Conservation (phyloP, 31 red algal species). For the Porphyra umbilicalis region DNA sequence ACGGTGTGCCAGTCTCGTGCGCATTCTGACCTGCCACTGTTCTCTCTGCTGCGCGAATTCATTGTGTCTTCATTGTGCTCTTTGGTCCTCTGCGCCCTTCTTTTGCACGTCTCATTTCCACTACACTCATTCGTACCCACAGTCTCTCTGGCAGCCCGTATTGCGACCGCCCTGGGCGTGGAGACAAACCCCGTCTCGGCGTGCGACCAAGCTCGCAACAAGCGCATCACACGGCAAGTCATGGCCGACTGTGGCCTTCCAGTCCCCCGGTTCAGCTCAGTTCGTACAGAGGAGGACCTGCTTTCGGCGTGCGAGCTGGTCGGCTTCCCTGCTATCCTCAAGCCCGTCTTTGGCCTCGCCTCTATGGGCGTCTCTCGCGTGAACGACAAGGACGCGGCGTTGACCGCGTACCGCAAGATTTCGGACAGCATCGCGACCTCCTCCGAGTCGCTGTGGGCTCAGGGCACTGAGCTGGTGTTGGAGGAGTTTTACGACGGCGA, state of each 20-base stretch:
- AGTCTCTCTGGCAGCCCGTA: conserved; percentile 67
- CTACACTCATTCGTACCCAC: too few relatives aligned
- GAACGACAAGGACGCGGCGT: conserved; percentile 12
- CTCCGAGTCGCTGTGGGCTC: conserved; percentile 72
- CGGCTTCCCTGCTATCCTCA: conserved; percentile 91
- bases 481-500: conserved; percentile 97
- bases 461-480: conserved; percentile 82
- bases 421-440: conserved; percentile 29
- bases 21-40: background rate
- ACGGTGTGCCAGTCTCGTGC: background rate
- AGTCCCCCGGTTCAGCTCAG: conserved; percentile 46
- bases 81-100: background rate
- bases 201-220: conserved; percentile 82
- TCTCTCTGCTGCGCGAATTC: background rate
- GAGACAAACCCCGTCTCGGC: conserved; percentile 43
- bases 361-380: conserved; percentile 81
- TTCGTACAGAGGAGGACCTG: conserved; percentile 43
- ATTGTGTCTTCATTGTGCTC: background rate
- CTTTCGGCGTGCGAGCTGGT: conserved; percentile 47
- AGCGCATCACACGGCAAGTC: conserved; percentile 70
- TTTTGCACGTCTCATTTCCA: background rate
- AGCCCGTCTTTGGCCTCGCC: conserved; percentile 80
- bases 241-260: conserved; percentile 63
- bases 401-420: conserved; percentile 34
- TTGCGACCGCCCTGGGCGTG: conserved; percentile 59